Percentiles rank a stretch among this genome's conserved stretches.
These are phyloP conservation scores for Suillus occidentalis DNA, from an alignment of 768 basidiomycete genomes.

Conservation along the genomic window DNA sequence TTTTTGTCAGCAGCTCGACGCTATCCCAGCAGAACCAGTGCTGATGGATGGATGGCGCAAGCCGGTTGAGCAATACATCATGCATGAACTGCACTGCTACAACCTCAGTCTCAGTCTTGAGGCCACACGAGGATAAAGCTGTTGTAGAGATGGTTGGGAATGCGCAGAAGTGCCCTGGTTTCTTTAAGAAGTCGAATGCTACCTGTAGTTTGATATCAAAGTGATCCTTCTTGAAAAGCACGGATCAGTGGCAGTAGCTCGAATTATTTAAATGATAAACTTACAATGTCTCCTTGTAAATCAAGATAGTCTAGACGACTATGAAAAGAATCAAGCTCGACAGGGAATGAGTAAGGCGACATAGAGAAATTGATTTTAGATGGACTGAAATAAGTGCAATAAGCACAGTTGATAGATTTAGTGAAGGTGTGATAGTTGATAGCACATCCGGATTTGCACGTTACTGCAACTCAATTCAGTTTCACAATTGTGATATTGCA, in stretches of 20 bases:
- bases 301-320: background rate
- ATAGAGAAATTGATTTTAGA: too few relatives aligned
- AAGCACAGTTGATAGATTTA: too few relatives aligned
- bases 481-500: too few relatives aligned
- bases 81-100: background rate
- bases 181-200: background rate
- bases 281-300: background rate
- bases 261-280: background rate
- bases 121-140: background rate
- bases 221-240: constrained; percentile 1
- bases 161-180: background rate
- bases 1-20: background rate
- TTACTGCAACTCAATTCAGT: too few relatives aligned
- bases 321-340: background rate
- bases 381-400: too few relatives aligned
- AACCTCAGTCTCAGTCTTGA: background rate
- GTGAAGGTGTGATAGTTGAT: too few relatives aligned
- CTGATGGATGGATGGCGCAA: background rate
- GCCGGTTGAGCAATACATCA: background rate
- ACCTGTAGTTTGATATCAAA: background rate
- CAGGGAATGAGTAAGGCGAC: background rate
- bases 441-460: too few relatives aligned
- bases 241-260: background rate
- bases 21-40: background rate
- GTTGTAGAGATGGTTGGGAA: background rate